A percentile compares a stretch with the other conserved stretches of the same genome.
Conservation (phyloP, 768 basidiomycete genomes). For the Boletus sensibilis region DNA sequence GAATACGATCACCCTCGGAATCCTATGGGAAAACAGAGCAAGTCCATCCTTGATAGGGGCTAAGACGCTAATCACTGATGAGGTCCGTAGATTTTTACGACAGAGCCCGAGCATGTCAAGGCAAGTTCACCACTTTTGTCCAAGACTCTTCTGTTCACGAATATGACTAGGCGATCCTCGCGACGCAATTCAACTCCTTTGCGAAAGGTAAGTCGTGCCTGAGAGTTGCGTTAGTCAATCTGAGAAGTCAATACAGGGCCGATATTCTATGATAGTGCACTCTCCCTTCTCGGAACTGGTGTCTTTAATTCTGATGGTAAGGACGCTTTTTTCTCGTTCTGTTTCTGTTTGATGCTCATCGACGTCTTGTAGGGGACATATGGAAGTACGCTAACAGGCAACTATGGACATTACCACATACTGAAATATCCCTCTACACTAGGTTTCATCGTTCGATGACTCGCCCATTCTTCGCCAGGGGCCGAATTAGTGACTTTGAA, state of each 20-base stretch:
- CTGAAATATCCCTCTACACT: neutral
- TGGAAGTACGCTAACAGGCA: constrained; percentile 48
- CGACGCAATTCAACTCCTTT: constrained; percentile 44
- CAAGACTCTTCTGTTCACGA: neutral
- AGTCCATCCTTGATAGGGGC: constrained; percentile 12
- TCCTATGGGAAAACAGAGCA: constrained; percentile 42
- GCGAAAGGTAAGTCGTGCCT: constrained; percentile 35
- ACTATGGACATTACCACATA: neutral
- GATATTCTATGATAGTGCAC: constrained; percentile 4
- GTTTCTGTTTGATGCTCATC: neutral
- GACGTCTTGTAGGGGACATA: constrained; percentile 40
- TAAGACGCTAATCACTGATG: neutral
- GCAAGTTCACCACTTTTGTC: constrained; percentile 8
- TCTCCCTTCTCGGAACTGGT: constrained; percentile 50
- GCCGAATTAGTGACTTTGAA: constrained; percentile 54
- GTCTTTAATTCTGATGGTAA: constrained; percentile 60
- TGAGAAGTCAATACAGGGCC: constrained; percentile 22
- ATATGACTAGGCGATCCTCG: constrained; percentile 38
- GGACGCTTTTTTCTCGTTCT: neutral
- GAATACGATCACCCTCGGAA: constrained; percentile 30
- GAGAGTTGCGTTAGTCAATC: constrained; percentile 13
- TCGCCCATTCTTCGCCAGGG: constrained; percentile 58
- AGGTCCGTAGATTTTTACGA: constrained; percentile 40
- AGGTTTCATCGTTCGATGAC: constrained; percentile 62
- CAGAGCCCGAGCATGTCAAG: constrained; percentile 50